Evolutionary conservation across 179 eudicot genomes (phyloP).

Genomic region (Silene vulgaris): DNA sequence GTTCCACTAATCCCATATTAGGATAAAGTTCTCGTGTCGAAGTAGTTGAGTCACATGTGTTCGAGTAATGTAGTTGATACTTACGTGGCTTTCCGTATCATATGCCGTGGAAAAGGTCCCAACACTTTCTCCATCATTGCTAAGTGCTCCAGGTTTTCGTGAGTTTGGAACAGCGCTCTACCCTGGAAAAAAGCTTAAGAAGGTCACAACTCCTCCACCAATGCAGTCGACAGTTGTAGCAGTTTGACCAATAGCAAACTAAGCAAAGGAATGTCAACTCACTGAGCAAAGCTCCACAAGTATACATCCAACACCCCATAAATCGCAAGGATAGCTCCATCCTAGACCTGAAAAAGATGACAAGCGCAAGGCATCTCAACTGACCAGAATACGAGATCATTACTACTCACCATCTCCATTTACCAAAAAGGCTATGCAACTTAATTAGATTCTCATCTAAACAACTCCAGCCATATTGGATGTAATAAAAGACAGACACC

Average conservation of each 20-base stretch:
- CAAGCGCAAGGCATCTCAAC: background rate
- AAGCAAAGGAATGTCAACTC: conserved; percentile 16
- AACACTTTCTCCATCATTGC: conserved; percentile 97
- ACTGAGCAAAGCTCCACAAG: conserved; percentile 80
- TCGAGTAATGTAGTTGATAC: conserved; percentile 18
- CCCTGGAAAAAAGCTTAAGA: conserved; percentile 42
- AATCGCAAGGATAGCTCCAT: conserved; percentile 85
- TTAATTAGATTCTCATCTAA: background rate
- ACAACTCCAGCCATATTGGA: background rate
- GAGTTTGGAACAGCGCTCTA: conserved; percentile 70
- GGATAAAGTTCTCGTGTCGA: no score
- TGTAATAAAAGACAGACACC: no score
- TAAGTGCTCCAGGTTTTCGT: conserved; percentile 83
- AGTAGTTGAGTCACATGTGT: no score
- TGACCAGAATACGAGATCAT: background rate
- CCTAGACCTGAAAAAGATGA: conserved; percentile 55
- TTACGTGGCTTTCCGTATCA: conserved; percentile 56
- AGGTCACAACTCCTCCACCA: conserved; percentile 5
- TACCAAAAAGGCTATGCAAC: no score
- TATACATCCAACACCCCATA: conserved; percentile 87
- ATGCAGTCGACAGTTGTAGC: conserved; percentile 4
- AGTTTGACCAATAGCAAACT: background rate
- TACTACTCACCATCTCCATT: background rate
- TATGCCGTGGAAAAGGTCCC: conserved; percentile 63
- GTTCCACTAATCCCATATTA: no score